Percentiles rank a stretch among this genome's conserved stretches.
phyloP scores from a whole-genome alignment of 2,329 filamentous ascomycete genomes.

The Emericellopsis cladophorae region DNA sequence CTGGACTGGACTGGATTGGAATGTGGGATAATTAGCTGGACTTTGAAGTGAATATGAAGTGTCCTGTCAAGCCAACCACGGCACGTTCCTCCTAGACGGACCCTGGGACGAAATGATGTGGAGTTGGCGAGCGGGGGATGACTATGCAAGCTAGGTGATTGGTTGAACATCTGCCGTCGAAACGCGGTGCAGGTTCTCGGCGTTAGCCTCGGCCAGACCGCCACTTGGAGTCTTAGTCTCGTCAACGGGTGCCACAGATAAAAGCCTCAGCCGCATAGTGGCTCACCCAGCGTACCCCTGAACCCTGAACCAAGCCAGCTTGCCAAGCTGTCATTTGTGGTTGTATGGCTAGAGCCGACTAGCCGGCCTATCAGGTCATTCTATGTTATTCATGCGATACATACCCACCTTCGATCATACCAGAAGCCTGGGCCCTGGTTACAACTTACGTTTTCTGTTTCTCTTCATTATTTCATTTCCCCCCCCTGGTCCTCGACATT shows the following conservation, averaged over 20 bases:
- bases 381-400: neutral
- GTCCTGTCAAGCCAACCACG: neutral
- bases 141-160: slow-evolving; percentile 1
- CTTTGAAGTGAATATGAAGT: no score
- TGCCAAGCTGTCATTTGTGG: neutral
- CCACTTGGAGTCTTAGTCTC: neutral
- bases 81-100: neutral
- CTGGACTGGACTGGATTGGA: no score
- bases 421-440: neutral
- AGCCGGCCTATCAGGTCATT: no score
- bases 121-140: slow-evolving; percentile 1
- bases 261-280: neutral
- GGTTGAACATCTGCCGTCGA: neutral
- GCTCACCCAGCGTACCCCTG: neutral
- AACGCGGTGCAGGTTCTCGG: no score
- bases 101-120: neutral
- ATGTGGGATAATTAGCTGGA: neutral
- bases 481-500: neutral
- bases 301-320: neutral
- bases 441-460: neutral
- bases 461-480: neutral
- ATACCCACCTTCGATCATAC: neutral
- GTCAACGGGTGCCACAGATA: neutral
- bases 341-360: no score
- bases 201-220: neutral